phyloP scores from a whole-genome alignment of 495 filamentous ascomycete species.

The Penicillium bovifimosum region DNA sequence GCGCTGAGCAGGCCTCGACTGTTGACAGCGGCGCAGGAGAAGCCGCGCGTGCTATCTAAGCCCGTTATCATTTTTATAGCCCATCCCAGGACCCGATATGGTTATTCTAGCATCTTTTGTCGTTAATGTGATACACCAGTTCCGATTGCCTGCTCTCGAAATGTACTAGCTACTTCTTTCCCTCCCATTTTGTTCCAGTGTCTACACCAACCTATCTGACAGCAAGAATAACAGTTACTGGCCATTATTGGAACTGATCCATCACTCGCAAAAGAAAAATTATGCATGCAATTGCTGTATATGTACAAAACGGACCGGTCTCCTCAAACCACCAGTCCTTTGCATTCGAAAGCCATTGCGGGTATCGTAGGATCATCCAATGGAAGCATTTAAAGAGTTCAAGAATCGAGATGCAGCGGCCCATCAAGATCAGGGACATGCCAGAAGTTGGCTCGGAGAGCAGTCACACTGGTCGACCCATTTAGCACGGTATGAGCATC shows the following conservation, averaged over 20 bases:
- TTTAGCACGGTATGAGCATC: constrained; percentile 92
- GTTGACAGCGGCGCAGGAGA: constrained; percentile 74
- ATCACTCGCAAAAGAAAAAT: background rate
- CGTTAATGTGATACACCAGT: constrained; percentile 23
- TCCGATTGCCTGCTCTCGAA: background rate
- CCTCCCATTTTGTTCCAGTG: background rate
- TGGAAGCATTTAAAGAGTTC: constrained; percentile 3
- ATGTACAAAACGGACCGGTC: background rate
- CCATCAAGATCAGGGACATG: constrained; percentile 62
- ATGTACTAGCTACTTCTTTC: background rate
- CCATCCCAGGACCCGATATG: constrained; percentile 5
- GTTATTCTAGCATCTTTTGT: background rate
- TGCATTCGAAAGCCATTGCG: constrained; percentile 6
- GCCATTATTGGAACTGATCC: background rate
- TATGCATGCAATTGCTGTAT: background rate
- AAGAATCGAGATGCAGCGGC: constrained; percentile 58
- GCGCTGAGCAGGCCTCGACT: constrained; percentile 64
- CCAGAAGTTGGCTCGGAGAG: constrained; percentile 88
- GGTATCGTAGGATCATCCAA: constrained; percentile 4
- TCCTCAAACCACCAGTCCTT: constrained; percentile 1
- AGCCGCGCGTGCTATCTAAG: constrained; percentile 64
- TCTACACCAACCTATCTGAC: background rate
- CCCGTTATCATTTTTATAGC: background rate
- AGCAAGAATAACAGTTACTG: constrained; percentile 7
- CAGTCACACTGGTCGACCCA: constrained; percentile 73